These are phyloP conservation scores for Lichtheimia corymbifera DNA, from an alignment of 371 early-diverging fungal species.

Conservation along the genomic window DNA sequence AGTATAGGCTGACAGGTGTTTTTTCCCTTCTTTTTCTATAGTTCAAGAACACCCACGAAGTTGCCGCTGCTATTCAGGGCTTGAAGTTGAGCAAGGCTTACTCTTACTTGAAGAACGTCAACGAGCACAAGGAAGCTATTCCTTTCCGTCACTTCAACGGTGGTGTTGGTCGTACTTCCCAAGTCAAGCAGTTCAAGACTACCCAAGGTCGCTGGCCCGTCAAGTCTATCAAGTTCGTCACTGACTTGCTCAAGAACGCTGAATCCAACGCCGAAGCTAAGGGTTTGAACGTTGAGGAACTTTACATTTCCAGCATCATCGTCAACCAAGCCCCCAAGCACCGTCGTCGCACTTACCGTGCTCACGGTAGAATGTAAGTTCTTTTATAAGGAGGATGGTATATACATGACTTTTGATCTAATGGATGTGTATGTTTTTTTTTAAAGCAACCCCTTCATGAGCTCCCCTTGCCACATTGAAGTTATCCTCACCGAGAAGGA, in stretches of 20 bases:
- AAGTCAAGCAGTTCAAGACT: conserved; percentile 94
- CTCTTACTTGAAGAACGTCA: conserved; percentile 94
- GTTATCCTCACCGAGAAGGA: conserved; percentile 85
- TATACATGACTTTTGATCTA: background rate
- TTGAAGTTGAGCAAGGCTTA: conserved; percentile 94
- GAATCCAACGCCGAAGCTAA: conserved; percentile 94
- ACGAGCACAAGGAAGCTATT: conserved; percentile 96
- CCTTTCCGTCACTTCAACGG: conserved; percentile 98
- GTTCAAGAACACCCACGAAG: conserved; percentile 98
- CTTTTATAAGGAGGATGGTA: too few species aligned
- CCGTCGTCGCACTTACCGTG: conserved; percentile 97
- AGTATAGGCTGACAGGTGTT: background rate
- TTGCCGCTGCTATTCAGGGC: conserved; percentile 94
- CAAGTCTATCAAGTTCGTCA: conserved; percentile 94
- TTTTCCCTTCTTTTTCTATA: too few species aligned
- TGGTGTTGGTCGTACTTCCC: conserved; percentile 97
- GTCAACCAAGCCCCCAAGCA: conserved; percentile 99
- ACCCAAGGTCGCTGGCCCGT: conserved; percentile 99
- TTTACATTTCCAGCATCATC: conserved; percentile 93
- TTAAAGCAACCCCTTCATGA: conserved; percentile 83
- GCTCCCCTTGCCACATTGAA: conserved; percentile 97
- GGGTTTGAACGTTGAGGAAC: conserved; percentile 83
- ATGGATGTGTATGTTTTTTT: background rate
- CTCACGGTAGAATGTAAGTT: conserved; percentile 92
- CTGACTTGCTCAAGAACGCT: conserved; percentile 96